phyloP scores from a whole-genome alignment of 2,329 filamentous ascomycete genomes.

The Neofusicoccum parvum region DNA sequence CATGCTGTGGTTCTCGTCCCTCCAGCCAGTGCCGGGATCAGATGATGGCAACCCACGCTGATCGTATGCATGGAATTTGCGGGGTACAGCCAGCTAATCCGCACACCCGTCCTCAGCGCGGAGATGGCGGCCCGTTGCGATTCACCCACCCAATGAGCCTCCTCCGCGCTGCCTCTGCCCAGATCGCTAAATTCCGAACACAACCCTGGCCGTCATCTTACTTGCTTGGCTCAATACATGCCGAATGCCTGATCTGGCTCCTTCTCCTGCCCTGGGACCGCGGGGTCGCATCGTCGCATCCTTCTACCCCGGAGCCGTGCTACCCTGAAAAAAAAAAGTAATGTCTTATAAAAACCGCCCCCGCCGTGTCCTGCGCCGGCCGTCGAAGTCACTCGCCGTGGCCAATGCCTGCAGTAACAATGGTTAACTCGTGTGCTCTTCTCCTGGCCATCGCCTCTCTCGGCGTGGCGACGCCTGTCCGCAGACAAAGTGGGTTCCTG shows the following conservation, averaged over 20 bases:
- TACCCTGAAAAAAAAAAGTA: neutral
- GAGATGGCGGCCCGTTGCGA: constrained; percentile 13
- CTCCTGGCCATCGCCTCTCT: neutral
- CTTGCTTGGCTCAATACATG: neutral
- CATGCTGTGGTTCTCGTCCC: neutral
- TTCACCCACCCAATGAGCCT: constrained; percentile 2
- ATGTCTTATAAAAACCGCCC: neutral
- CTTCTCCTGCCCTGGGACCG: neutral
- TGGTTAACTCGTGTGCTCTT: neutral
- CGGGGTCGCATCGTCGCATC: no score
- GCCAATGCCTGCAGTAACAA: neutral
- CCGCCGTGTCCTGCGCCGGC: neutral
- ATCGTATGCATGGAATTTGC: neutral
- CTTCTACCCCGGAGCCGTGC: no score
- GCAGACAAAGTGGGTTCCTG: neutral
- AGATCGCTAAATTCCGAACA: constrained; percentile 1
- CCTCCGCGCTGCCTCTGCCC: neutral
- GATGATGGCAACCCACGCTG: neutral
- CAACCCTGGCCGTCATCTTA: neutral
- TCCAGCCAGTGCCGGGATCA: neutral
- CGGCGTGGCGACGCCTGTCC: neutral
- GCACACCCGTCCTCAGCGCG: neutral
- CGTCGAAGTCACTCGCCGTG: neutral
- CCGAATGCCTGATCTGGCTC: neutral
- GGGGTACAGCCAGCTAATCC: constrained; percentile 12